Percentiles rank a stretch among this genome's conserved stretches.
These are phyloP conservation scores for Cicer cuneatum DNA, from an alignment of 306 rosid genomes.

Conservation along the genomic window DNA sequence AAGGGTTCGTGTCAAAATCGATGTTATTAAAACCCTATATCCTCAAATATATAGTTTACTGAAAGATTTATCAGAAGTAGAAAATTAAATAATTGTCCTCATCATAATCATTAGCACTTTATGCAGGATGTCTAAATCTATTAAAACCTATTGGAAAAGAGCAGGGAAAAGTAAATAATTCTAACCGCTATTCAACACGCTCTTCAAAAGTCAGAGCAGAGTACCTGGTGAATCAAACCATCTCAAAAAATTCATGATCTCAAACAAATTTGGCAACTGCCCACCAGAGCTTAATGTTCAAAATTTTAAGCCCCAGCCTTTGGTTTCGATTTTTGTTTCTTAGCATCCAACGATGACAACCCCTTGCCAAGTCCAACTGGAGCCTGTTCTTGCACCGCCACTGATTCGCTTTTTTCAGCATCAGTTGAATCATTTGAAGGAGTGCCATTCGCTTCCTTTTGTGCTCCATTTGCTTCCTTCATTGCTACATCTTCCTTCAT, in stretches of 20 bases:
- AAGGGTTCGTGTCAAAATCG: slow-evolving; percentile 34
- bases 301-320: slow-evolving; percentile 67
- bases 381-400: slow-evolving; percentile 52
- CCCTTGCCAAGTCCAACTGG: slow-evolving; percentile 92
- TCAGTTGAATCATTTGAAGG: slow-evolving; percentile 45
- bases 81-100: slow-evolving; percentile 15
- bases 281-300: slow-evolving; percentile 43
- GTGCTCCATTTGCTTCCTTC: background rate
- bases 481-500: slow-evolving; percentile 47
- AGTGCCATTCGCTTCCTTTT: slow-evolving; percentile 48
- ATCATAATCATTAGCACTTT: slow-evolving; percentile 38
- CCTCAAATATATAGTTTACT: slow-evolving; percentile 30
- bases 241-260: slow-evolving; percentile 37
- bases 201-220: slow-evolving; percentile 39
- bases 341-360: slow-evolving; percentile 70
- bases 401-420: slow-evolving; percentile 50
- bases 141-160: slow-evolving; percentile 37
- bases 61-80: slow-evolving; percentile 30
- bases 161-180: slow-evolving; percentile 7
- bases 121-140: slow-evolving; percentile 23
- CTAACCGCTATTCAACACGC: slow-evolving; percentile 41
- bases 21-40: slow-evolving; percentile 30
- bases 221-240: slow-evolving; percentile 44
- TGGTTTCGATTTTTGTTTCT: slow-evolving; percentile 79
- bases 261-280: slow-evolving; percentile 45